Percentiles rank a stretch among this genome's conserved stretches.
phyloP scores from a whole-genome alignment of 345 rosid species.

The Mercurialis annua region DNA sequence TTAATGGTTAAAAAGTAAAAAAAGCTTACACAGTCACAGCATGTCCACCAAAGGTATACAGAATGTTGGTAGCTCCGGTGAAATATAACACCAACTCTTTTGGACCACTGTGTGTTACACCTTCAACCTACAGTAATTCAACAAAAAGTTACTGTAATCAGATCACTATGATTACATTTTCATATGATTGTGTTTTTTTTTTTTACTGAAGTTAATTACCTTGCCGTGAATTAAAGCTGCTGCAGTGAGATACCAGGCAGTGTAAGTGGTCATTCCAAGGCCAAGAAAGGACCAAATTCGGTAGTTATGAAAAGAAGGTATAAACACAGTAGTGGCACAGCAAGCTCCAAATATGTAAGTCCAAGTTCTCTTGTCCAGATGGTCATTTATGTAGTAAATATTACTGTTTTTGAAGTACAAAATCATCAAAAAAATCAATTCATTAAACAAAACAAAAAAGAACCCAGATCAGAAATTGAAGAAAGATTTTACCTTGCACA shows the following conservation, averaged over 20 bases:
- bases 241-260: constrained; percentile 92
- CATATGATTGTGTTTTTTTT: not conserved
- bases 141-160: not conserved
- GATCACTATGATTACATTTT: not conserved
- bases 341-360: constrained; percentile 99
- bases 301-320: constrained; percentile 97
- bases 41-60: constrained; percentile 97
- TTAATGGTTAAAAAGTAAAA: not conserved
- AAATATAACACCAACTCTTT: constrained; percentile 82
- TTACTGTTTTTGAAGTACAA: constrained; percentile 45
- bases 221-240: constrained; percentile 84
- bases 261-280: constrained; percentile 98
- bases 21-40: constrained; percentile 95
- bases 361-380: constrained; percentile 97
- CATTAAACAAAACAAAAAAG: not conserved
- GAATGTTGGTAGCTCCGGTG: constrained; percentile 97
- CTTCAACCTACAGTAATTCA: constrained; percentile 45
- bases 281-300: constrained; percentile 99
- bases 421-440: constrained; percentile 7
- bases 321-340: constrained; percentile 98
- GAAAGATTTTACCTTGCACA: constrained; percentile 70
- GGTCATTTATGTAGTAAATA: constrained; percentile 95
- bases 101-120: constrained; percentile 75
- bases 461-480: not conserved
- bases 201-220: constrained; percentile 35